Conservation (phyloP, 257 asterid genomes). For the Lavandula angustifolia region DNA sequence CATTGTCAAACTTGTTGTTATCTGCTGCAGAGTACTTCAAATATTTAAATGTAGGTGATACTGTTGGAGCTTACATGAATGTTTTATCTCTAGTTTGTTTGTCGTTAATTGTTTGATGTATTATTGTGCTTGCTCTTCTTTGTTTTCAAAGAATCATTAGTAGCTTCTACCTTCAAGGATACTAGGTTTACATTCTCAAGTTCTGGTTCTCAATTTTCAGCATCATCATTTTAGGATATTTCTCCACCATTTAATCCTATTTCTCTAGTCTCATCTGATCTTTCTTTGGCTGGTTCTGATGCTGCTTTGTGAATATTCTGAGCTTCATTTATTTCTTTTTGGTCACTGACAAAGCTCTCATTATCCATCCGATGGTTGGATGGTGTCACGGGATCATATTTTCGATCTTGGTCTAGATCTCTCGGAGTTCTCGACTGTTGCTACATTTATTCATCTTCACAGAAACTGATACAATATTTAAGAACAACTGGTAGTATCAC, state of each 20-base stretch:
- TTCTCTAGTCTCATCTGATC: conserved; percentile 26
- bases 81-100: too few relatives aligned
- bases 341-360: conserved; percentile 29
- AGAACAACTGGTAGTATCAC: too few relatives aligned
- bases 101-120: too few relatives aligned
- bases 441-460: too few relatives aligned
- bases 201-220: conserved; percentile 28
- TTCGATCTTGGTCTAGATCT: conserved; percentile 28
- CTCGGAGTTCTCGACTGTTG: conserved; percentile 30
- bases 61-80: too few relatives aligned
- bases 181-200: conserved; percentile 39
- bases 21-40: too few relatives aligned
- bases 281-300: conserved; percentile 30
- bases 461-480: too few relatives aligned
- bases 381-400: conserved; percentile 27
- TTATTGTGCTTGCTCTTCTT: too few relatives aligned
- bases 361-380: conserved; percentile 25
- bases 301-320: conserved; percentile 34
- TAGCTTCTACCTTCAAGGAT: conserved; percentile 28
- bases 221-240: conserved; percentile 22
- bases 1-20: too few relatives aligned
- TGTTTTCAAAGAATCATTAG: too few relatives aligned
- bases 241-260: conserved; percentile 26
- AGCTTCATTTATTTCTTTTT: conserved; percentile 39
- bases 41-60: too few relatives aligned